Evolutionary conservation across 495 filamentous ascomycete species (phyloP).

Genomic region (Pyrenula aspistea): DNA sequence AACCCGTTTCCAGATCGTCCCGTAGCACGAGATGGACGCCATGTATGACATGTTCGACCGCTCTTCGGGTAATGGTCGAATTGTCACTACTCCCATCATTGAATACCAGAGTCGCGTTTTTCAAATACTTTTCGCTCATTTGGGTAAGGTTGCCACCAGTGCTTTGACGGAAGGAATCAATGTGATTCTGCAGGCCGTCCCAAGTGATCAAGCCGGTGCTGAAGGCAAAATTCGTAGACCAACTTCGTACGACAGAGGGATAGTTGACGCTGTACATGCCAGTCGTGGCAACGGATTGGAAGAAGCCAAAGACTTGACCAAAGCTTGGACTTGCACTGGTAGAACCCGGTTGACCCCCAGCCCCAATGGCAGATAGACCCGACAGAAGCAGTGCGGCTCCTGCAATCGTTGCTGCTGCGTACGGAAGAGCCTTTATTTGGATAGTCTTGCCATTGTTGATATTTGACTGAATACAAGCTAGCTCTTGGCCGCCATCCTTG

Average conservation of each 20-base stretch:
- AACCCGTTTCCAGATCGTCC: constrained; percentile 35
- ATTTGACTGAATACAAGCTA: constrained; percentile 75
- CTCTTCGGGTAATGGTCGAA: constrained; percentile 37
- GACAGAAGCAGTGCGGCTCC: constrained; percentile 68
- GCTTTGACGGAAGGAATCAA: constrained; percentile 67
- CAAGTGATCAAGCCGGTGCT: constrained; percentile 77
- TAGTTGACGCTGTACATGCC: constrained; percentile 90
- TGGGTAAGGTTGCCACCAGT: constrained; percentile 83
- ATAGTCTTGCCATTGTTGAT: constrained; percentile 82
- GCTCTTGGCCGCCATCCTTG: constrained; percentile 39
- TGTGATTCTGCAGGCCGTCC: constrained; percentile 64
- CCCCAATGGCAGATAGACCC: constrained; percentile 57
- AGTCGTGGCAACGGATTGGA: constrained; percentile 87
- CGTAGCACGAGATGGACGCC: constrained; percentile 16
- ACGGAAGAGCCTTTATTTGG: constrained; percentile 62
- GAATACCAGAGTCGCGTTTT: constrained; percentile 60
- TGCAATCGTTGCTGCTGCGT: constrained; percentile 78
- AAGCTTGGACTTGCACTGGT: constrained; percentile 71
- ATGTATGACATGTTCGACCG: constrained; percentile 22
- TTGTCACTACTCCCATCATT: constrained; percentile 32
- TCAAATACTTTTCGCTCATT: constrained; percentile 63
- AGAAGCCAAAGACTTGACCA: constrained; percentile 75
- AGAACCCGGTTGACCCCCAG: constrained; percentile 50
- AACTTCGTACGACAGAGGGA: constrained; percentile 75
- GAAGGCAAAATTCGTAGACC: constrained; percentile 87